phyloP scores from a whole-genome alignment of 2,329 filamentous ascomycete genomes.

The Sporothrix brunneoviolacea region DNA sequence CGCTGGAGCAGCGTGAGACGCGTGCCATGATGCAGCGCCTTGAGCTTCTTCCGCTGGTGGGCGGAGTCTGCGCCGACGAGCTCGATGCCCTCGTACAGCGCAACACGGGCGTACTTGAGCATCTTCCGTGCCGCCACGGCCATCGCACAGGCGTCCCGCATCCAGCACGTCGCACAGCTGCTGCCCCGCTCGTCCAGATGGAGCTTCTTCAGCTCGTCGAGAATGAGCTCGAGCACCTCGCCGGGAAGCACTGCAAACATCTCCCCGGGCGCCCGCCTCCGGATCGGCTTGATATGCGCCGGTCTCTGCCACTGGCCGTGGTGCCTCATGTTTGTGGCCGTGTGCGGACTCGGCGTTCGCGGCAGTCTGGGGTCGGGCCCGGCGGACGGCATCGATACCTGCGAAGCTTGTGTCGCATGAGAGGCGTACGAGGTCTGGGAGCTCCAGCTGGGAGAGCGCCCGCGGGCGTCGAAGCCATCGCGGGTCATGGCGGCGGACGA shows the following conservation, averaged over 20 bases:
- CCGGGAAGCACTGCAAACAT: conserved; percentile 49
- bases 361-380: neutral
- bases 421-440: conserved; percentile 23
- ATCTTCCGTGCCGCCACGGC: conserved; percentile 45
- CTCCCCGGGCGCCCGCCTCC: conserved; percentile 37
- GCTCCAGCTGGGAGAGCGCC: conserved; percentile 22
- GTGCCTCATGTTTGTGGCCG: no score
- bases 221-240: conserved; percentile 53
- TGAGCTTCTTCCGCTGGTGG: conserved; percentile 51
- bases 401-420: neutral
- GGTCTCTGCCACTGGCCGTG: conserved; percentile 11
- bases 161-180: conserved; percentile 60
- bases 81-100: conserved; percentile 53
- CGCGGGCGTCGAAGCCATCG: neutral
- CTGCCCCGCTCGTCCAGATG: conserved; percentile 42
- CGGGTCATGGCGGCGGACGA: neutral
- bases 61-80: conserved; percentile 48
- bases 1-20: conserved; percentile 51
- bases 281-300: conserved; percentile 23
- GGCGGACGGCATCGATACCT: neutral
- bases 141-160: conserved; percentile 51
- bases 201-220: conserved; percentile 44
- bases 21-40: conserved; percentile 40
- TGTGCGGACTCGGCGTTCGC: neutral
- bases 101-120: conserved; percentile 42